These are phyloP conservation scores for Fusarium continuum DNA, from an alignment of 2,329 filamentous ascomycete species.

Conservation along the genomic window DNA sequence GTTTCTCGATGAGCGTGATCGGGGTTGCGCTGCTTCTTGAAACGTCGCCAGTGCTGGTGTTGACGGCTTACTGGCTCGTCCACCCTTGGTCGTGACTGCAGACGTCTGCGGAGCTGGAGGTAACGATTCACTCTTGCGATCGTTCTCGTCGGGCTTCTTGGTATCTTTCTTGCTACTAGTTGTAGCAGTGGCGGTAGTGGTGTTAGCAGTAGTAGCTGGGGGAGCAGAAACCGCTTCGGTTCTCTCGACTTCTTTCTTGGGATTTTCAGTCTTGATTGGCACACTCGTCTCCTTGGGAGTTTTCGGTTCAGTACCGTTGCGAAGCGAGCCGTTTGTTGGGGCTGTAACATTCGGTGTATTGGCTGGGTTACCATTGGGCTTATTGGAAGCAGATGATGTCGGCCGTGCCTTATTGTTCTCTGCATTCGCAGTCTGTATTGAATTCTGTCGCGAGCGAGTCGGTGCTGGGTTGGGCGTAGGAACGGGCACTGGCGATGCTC, in stretches of 20 bases:
- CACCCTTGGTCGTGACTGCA: constrained; percentile 70
- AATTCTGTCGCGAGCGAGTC: constrained; percentile 79
- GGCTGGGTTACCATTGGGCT: constrained; percentile 62
- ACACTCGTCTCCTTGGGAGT: constrained; percentile 57
- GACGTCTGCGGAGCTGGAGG: constrained; percentile 51
- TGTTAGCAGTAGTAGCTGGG: constrained; percentile 36
- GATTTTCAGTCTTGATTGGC: constrained; percentile 46
- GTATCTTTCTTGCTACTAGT: constrained; percentile 56
- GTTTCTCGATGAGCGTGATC: constrained; percentile 64
- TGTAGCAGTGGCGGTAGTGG: neutral
- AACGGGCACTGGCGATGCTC: constrained; percentile 68
- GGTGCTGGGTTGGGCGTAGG: constrained; percentile 69
- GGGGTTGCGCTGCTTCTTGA: constrained; percentile 64
- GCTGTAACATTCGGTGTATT: constrained; percentile 50
- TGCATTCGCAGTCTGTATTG: constrained; percentile 64
- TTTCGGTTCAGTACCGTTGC: constrained; percentile 57
- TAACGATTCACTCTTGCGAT: constrained; percentile 57
- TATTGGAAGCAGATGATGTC: constrained; percentile 68
- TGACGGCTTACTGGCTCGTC: constrained; percentile 72
- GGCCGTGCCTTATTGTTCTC: constrained; percentile 66
- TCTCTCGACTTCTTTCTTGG: constrained; percentile 49
- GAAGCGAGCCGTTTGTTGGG: constrained; percentile 43
- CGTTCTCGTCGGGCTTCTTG: constrained; percentile 51
- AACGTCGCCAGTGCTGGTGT: constrained; percentile 70
- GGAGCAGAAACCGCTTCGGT: constrained; percentile 41